Percentiles rank a stretch among this genome's conserved stretches.
phyloP scores from a whole-genome alignment of 1,284 basidiomycete species.

The Apiotrichum montevideense region DNA sequence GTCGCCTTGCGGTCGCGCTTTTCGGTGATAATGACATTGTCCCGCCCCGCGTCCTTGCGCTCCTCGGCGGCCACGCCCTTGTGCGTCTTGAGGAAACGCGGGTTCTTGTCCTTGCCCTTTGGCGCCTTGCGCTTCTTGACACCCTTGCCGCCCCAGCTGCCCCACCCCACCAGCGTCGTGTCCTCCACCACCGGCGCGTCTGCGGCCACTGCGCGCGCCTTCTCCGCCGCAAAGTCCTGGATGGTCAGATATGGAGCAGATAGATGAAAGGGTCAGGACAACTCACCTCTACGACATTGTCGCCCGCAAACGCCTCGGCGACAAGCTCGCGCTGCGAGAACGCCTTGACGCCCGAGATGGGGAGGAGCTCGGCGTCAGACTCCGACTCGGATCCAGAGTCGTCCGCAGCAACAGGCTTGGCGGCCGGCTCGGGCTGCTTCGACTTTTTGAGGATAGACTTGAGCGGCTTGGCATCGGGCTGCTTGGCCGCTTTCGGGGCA shows the following conservation, averaged over 20 bases:
- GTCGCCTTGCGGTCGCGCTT: constrained; percentile 86
- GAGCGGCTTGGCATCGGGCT: background rate
- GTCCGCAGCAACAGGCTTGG: background rate
- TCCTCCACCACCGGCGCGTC: constrained; percentile 83
- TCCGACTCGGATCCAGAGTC: constrained; percentile 20
- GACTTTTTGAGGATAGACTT: constrained; percentile 12
- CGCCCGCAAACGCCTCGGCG: constrained; percentile 89
- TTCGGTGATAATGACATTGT: constrained; percentile 90
- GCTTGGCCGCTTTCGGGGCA: constrained; percentile 1
- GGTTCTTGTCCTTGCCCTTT: constrained; percentile 11
- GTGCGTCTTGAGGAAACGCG: constrained; percentile 67
- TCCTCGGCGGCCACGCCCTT: constrained; percentile 69
- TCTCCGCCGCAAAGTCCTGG: constrained; percentile 79
- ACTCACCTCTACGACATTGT: constrained; percentile 65
- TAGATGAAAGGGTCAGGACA: background rate
- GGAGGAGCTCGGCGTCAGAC: constrained; percentile 52
- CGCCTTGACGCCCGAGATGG: constrained; percentile 32
- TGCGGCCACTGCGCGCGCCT: constrained; percentile 66
- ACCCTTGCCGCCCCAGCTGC: constrained; percentile 84
- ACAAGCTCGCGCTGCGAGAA: constrained; percentile 70
- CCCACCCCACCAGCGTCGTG: constrained; percentile 92
- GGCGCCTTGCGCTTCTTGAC: constrained; percentile 44
- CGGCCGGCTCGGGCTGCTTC: constrained; percentile 10
- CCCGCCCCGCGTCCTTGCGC: constrained; percentile 76
- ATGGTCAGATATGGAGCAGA: background rate